Percentiles rank a stretch among this genome's conserved stretches.
Evolutionary conservation across 1,284 basidiomycete genomes (phyloP).

Genomic region (Papiliotrema flavescens): DNA sequence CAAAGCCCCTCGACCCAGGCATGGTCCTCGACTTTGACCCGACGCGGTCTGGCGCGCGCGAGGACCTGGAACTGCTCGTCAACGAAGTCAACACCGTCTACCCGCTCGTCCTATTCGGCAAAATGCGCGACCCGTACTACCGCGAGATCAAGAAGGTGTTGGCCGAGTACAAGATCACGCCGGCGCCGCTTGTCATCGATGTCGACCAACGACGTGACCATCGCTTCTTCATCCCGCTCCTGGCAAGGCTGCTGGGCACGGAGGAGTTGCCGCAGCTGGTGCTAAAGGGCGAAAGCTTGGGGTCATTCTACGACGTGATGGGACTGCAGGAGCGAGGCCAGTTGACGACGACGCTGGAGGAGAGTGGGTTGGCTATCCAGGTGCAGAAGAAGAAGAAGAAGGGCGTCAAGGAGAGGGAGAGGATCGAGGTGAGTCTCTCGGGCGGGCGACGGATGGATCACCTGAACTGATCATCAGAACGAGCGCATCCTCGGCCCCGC

Average conservation of each 20-base stretch:
- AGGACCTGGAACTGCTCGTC: conserved; percentile 41
- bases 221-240: conserved; percentile 52
- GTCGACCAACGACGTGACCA: conserved; percentile 64
- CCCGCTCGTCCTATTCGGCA: conserved; percentile 73
- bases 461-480: conserved; percentile 7
- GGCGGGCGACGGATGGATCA: neutral
- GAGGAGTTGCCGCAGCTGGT: conserved; percentile 66
- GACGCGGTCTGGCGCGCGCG: conserved; percentile 55
- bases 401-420: conserved; percentile 38
- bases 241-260: conserved; percentile 58
- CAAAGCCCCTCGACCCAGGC: conserved; percentile 66
- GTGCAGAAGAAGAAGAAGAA: conserved; percentile 57
- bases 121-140: conserved; percentile 56
- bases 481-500: conserved; percentile 30
- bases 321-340: conserved; percentile 53
- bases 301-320: conserved; percentile 58
- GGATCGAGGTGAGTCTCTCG: conserved; percentile 48
- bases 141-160: conserved; percentile 67
- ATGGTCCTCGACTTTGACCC: conserved; percentile 81
- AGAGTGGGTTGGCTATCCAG: conserved; percentile 55
- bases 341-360: conserved; percentile 56
- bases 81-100: conserved; percentile 63
- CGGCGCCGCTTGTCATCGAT: conserved; percentile 67
- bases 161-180: conserved; percentile 59
- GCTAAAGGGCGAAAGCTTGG: conserved; percentile 62